These are phyloP conservation scores for Diaporthe sp. DNA, from an alignment of 2,329 filamentous ascomycete genomes.

Conservation along the genomic window DNA sequence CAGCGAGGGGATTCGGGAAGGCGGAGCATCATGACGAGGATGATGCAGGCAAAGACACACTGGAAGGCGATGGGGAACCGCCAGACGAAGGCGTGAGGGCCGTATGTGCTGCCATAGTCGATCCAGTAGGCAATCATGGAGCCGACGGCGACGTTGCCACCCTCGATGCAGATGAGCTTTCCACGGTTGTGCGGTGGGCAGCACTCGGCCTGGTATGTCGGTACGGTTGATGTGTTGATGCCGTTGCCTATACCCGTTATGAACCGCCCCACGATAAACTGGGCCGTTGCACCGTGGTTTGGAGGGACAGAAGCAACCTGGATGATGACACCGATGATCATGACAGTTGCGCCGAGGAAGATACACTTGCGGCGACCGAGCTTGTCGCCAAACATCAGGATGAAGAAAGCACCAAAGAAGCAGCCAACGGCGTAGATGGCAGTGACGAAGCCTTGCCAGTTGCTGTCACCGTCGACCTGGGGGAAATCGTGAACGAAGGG, in stretches of 20 bases:
- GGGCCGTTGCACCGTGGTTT: constrained; percentile 60
- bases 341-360: constrained; percentile 65
- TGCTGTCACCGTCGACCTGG: constrained; percentile 49
- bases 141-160: constrained; percentile 58
- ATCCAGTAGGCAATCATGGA: constrained; percentile 60
- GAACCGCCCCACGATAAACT: constrained; percentile 64
- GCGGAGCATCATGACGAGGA: constrained; percentile 54
- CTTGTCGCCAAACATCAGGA: constrained; percentile 62
- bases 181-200: constrained; percentile 68
- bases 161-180: constrained; percentile 71
- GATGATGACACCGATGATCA: constrained; percentile 69
- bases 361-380: constrained; percentile 69
- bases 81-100: constrained; percentile 53
- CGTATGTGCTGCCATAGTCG: constrained; percentile 55
- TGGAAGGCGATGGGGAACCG: constrained; percentile 58
- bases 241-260: constrained; percentile 66
- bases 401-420: constrained; percentile 57
- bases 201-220: constrained; percentile 58
- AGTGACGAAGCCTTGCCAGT: constrained; percentile 55
- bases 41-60: constrained; percentile 60
- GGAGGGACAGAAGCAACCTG: constrained; percentile 65
- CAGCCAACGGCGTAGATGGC: constrained; percentile 60
- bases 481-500: constrained; percentile 46
- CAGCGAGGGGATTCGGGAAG: constrained; percentile 69
- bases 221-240: constrained; percentile 62